Conservation (phyloP, 1,284 basidiomycete genomes). For the Pascua guehoae region DNA sequence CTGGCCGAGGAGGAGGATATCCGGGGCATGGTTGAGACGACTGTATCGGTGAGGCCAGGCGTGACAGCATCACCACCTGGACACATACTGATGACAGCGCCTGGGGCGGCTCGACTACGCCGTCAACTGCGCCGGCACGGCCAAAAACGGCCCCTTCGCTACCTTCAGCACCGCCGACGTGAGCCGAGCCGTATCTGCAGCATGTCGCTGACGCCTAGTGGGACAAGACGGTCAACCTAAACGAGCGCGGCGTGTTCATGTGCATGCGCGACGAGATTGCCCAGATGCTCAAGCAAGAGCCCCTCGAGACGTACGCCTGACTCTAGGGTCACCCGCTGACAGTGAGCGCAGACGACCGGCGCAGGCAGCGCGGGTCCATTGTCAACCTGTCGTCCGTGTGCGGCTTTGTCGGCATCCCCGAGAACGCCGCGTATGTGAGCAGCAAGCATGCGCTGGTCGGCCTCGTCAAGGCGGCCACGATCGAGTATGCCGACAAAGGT, state of each 20-base stretch:
- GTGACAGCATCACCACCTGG: too few species aligned
- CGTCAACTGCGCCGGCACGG: constrained; percentile 33
- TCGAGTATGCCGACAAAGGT: constrained; percentile 12
- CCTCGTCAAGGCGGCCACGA: constrained; percentile 11
- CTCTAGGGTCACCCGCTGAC: too few species aligned
- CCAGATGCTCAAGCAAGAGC: constrained; percentile 22
- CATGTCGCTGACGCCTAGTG: constrained; percentile 18
- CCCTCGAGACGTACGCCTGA: background rate
- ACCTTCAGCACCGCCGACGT: constrained; percentile 20
- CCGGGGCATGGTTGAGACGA: constrained; percentile 6
- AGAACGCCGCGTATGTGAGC: constrained; percentile 12
- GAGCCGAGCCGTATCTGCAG: too few species aligned
- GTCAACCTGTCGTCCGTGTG: constrained; percentile 14
- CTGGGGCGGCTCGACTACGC: constrained; percentile 35
- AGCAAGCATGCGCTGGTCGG: constrained; percentile 22
- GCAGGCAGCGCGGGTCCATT: constrained; percentile 20
- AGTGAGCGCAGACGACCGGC: background rate
- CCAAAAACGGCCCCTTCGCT: constrained; percentile 13
- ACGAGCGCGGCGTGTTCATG: constrained; percentile 23
- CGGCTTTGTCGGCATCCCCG: background rate
- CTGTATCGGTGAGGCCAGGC: constrained; percentile 19
- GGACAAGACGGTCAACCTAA: constrained; percentile 28
- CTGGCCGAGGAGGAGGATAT: constrained; percentile 15
- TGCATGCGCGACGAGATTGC: constrained; percentile 18
- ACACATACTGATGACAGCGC: background rate